These are phyloP conservation scores for Cercophora scortea DNA, from an alignment of 495 filamentous ascomycete species.

Conservation along the genomic window DNA sequence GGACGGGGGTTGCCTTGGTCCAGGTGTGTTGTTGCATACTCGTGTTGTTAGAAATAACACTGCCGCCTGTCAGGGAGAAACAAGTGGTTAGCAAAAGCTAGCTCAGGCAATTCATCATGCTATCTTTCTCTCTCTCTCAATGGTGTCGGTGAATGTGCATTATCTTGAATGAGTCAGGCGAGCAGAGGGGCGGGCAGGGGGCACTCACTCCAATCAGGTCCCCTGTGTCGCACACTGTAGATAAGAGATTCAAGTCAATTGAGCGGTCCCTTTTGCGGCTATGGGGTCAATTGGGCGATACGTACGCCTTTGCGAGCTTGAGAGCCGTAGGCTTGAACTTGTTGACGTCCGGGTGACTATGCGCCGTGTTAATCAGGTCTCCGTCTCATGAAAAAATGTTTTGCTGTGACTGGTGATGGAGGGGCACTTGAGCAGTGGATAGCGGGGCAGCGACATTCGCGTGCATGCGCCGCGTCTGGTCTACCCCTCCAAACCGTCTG, in stretches of 20 bases:
- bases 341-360: slow-evolving; percentile 87
- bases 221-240: slow-evolving; percentile 82
- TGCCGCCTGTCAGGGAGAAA: slow-evolving; percentile 58
- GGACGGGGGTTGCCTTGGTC: slow-evolving; percentile 12
- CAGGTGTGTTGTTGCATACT: slow-evolving; percentile 47
- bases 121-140: background rate
- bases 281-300: slow-evolving; percentile 10
- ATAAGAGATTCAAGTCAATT: slow-evolving; percentile 31
- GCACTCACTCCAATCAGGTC: slow-evolving; percentile 95
- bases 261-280: slow-evolving; percentile 13
- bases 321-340: slow-evolving; percentile 96
- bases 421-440: background rate
- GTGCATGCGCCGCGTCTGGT: slow-evolving; percentile 1
- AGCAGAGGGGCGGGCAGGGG: background rate
- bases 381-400: background rate
- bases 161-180: slow-evolving; percentile 17
- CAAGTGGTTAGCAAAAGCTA: slow-evolving; percentile 9
- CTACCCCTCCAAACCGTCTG: slow-evolving; percentile 21
- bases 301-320: slow-evolving; percentile 92
- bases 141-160: slow-evolving; percentile 5
- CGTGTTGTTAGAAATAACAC: slow-evolving; percentile 77
- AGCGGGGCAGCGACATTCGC: background rate
- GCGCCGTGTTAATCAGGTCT: slow-evolving; percentile 4
- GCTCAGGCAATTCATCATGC: background rate
- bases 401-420: background rate